These are phyloP conservation scores for Colletotrichum tropicicola DNA, from an alignment of 2,329 filamentous ascomycete genomes.

Conservation along the genomic window DNA sequence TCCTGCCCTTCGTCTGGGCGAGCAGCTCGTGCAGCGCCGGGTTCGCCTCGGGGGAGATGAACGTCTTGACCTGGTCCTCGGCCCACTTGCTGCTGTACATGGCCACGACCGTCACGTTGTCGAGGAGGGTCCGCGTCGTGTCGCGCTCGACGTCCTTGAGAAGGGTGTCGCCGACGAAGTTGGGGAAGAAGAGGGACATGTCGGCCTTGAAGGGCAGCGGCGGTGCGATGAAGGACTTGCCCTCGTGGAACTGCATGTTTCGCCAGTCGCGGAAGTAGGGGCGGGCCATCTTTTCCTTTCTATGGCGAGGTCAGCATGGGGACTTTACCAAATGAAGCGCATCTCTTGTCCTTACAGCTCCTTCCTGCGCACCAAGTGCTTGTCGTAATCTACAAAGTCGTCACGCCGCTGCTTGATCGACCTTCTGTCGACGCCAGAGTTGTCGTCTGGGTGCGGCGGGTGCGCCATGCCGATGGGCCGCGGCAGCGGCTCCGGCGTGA, in stretches of 20 bases:
- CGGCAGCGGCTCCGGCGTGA: conserved; percentile 66
- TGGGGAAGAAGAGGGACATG: conserved; percentile 90
- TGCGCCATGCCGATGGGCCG: conserved; percentile 84
- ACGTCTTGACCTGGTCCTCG: conserved; percentile 79
- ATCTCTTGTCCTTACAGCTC: conserved; percentile 67
- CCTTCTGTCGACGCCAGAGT: conserved; percentile 78
- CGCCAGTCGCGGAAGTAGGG: conserved; percentile 98
- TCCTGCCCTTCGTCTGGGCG: conserved; percentile 55
- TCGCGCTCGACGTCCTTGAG: conserved; percentile 66
- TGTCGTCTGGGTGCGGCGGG: conserved; percentile 81
- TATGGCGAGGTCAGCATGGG: conserved; percentile 39
- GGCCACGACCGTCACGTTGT: conserved; percentile 80
- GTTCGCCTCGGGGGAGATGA: conserved; percentile 72
- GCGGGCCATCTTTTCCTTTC: conserved; percentile 78
- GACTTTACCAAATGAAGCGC: background rate
- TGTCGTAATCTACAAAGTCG: conserved; percentile 87
- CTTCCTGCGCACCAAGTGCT: conserved; percentile 79
- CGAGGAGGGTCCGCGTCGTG: conserved; percentile 79
- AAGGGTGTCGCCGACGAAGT: conserved; percentile 84
- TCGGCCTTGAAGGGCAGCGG: conserved; percentile 85
- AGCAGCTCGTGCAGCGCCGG: conserved; percentile 73
- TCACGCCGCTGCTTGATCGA: conserved; percentile 74
- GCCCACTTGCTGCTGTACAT: conserved; percentile 89
- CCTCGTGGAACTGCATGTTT: conserved; percentile 82
- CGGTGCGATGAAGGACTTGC: conserved; percentile 91